Evolutionary conservation across 371 early-diverging fungal species (phyloP).

Genomic region (Spraguea lophii): DNA sequence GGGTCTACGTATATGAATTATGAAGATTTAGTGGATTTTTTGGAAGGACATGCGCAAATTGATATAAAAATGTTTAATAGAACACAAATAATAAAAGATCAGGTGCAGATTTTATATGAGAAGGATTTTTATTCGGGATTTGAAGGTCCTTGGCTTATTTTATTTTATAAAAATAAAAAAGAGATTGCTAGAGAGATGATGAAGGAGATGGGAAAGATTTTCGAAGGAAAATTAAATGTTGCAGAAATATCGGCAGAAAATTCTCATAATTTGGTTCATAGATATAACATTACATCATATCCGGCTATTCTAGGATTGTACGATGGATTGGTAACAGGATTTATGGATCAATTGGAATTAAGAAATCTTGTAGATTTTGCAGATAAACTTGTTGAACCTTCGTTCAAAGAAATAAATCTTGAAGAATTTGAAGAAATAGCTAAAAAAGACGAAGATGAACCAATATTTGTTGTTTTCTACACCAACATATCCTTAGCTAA

Average conservation of each 20-base stretch:
- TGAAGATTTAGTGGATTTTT: slow-evolving; percentile 22
- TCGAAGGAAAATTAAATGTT: slow-evolving; percentile 36
- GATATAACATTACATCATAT: slow-evolving; percentile 38
- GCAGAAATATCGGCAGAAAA: slow-evolving; percentile 34
- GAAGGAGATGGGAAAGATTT: slow-evolving; percentile 31
- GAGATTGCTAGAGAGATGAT: slow-evolving; percentile 25
- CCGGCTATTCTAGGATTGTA: slow-evolving; percentile 43
- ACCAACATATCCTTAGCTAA: slow-evolving; percentile 39
- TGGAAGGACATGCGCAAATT: slow-evolving; percentile 17
- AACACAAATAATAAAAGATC: not conserved
- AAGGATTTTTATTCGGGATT: slow-evolving; percentile 44
- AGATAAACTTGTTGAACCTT: slow-evolving; percentile 34
- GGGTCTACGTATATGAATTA: slow-evolving; percentile 28
- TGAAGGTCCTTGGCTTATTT: slow-evolving; percentile 46
- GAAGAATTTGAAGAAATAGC: slow-evolving; percentile 24
- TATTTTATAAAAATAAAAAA: slow-evolving; percentile 37
- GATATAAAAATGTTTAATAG: slow-evolving; percentile 19
- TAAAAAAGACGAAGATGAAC: slow-evolving; percentile 27
- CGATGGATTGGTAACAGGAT: slow-evolving; percentile 42
- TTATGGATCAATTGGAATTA: slow-evolving; percentile 25
- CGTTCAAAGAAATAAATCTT: slow-evolving; percentile 33
- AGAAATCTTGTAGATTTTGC: slow-evolving; percentile 27
- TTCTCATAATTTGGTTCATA: slow-evolving; percentile 27
- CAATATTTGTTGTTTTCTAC: slow-evolving; percentile 46
- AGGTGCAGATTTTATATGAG: slow-evolving; percentile 24